These are phyloP conservation scores for Bretziella fagacearum DNA, from an alignment of 2,329 filamentous ascomycete species.

Conservation along the genomic window DNA sequence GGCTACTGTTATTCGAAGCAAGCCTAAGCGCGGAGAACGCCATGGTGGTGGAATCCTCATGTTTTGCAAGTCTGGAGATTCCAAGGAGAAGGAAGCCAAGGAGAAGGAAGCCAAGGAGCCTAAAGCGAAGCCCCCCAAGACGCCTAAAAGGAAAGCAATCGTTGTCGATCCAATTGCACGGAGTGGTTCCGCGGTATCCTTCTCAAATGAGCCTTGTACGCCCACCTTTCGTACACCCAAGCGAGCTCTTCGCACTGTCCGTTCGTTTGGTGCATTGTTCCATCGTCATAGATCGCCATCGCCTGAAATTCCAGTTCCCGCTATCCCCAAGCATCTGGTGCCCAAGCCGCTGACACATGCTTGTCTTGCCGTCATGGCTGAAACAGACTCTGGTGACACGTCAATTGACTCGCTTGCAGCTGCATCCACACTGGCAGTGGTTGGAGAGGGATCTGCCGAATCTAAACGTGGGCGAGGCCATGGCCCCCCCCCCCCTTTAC, in stretches of 20 bases:
- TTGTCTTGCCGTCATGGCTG: background rate
- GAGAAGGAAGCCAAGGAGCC: background rate
- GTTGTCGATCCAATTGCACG: background rate
- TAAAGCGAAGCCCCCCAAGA: background rate
- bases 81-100: background rate
- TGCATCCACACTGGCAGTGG: constrained; percentile 5
- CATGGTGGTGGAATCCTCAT: background rate
- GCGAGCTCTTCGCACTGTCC: constrained; percentile 8
- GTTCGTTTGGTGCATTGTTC: constrained; percentile 11
- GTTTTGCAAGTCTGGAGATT: background rate
- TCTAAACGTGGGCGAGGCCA: too few species aligned
- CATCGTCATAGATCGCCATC: constrained; percentile 9
- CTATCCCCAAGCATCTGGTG: constrained; percentile 1
- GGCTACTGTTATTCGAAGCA: background rate
- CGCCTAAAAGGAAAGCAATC: background rate
- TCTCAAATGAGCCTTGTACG: background rate
- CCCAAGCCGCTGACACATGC: background rate
- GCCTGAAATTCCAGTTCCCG: background rate
- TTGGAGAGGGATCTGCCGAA: too few species aligned
- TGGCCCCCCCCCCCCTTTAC: background rate
- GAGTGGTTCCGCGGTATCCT: background rate
- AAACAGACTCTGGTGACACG: background rate
- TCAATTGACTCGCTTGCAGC: constrained; percentile 6
- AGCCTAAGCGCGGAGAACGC: background rate
- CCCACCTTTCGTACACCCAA: constrained; percentile 1